Base-by-base conservation (phyloP, 768 basidiomycete species). In the Russula sp. region DNA sequence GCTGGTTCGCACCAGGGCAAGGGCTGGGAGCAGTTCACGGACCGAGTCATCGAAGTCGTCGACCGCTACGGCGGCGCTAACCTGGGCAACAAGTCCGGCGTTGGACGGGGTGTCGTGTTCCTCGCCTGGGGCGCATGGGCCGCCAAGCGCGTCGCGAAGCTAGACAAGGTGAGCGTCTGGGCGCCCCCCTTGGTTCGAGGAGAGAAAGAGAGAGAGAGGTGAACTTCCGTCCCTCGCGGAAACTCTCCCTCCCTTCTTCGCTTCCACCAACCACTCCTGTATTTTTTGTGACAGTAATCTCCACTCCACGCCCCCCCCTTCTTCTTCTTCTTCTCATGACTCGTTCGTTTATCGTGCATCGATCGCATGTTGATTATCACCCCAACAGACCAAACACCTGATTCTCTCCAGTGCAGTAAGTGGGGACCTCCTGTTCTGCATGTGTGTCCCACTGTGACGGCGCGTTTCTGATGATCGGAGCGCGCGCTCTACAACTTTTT, bases 11-110 rank as follows among this genome's bases (percentile, higher is more conserved):
- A 97, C 73, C 81, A 85, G 43, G 82, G 83, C 68, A 85, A 80
- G 72, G 95, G 95, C 59, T 97, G 95, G 95, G 93, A 97, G 72
- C 73, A 80, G 54, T 97, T 96, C 71, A 97, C 94, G 5, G 90
- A 82, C 66, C 81, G 87, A 64, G 86, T 96, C 61, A 76, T 96
- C 60, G 82, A 87, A 64, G 80, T 85, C 61, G 86, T 94, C 64
- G 82, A 90, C 72, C 82, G 78, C 70, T 89, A 87, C 73, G 86
- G 86, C 60, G 83, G 90, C 66, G 82, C 87, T 56, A 87, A 86
- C 71, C 77, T 90, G 52, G 74, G 60, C n/a, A 70, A 65, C 56
- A 69, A 65, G 25, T 75, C 70, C 61, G 87, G 86, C 32, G 70
- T 81, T 57, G 85, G 88, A 62, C 83, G 86, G 5, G 90, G 93